Evolutionary conservation across 768 basidiomycete genomes (phyloP), one percentile per base, ranked within the genome.

Genomic region (Amanita exitialis): DNA sequence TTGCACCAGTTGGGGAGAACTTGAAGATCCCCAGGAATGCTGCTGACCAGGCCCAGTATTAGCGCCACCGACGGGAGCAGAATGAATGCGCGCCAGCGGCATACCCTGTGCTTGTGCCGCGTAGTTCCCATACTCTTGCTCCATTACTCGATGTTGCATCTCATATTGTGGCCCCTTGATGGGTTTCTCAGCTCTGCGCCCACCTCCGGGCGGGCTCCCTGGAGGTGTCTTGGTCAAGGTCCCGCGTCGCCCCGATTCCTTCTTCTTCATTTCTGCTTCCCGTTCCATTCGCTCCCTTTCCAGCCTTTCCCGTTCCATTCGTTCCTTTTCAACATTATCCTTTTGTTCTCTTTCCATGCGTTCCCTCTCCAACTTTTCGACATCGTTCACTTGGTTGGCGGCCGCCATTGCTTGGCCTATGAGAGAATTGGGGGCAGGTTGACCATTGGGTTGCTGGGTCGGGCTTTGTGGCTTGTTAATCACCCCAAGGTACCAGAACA

Each of bases 401-500:
- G 68, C 67, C 47, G 64, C 59, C 45, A 59, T 53, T 35, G 63
- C 46, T 32, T 59, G 61, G 4, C 63, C 53, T 6, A 47, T 58
- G 10, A 62, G 63, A 15, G 61, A 48, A 48, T 51, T 47, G 32
- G 45, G 61, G 28, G 50, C 20, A 42, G 43, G 60, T 63, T 67
- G 66, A 32, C 54, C 64, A 35, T 61, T 63, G 25, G 68, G 56
- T 35, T 74, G 58, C 10, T 70, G 62, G 3, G 71, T 65, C 12
- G 74, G 70, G 47, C 61, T 77, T 60, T 83, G 85, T 16, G 90
- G 79, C 68, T 95, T 93, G 67, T 97, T 96, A 69, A 97, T 98
- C 57, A 97, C 84, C 10, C 94, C 91, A 34, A 99, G 77, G 64
- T 98, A 99, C 96, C 96, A 99, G 75, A 99, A 98, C 91, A 95